Percentiles rank a stretch among this genome's conserved stretches.
phyloP scores from a whole-genome alignment of 2,329 filamentous ascomycete genomes.

The Catunica adiposa region DNA sequence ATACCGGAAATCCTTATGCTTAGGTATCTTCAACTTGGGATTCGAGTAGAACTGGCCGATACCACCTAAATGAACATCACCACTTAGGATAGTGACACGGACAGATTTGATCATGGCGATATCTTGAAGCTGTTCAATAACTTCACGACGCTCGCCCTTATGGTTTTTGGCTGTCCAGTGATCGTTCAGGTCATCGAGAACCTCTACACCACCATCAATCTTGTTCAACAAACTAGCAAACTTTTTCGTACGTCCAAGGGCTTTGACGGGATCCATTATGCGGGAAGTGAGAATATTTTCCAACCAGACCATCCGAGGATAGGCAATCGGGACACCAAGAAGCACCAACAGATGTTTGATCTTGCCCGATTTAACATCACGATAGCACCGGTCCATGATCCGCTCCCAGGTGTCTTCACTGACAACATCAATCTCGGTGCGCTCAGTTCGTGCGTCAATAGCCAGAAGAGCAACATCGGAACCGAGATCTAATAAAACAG shows the following conservation, averaged over 20 bases:
- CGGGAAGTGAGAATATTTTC: conserved; percentile 62
- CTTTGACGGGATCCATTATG: conserved; percentile 77
- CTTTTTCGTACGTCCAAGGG: conserved; percentile 64
- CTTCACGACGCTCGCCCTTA: conserved; percentile 71
- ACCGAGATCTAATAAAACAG: conserved; percentile 71
- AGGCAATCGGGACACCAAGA: conserved; percentile 68
- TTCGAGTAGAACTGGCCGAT: conserved; percentile 93
- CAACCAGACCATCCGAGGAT: conserved; percentile 56
- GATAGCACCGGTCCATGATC: conserved; percentile 71
- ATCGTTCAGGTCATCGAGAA: conserved; percentile 82
- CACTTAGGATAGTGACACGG: conserved; percentile 77
- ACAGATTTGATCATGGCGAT: conserved; percentile 85
- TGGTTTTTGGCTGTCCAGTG: conserved; percentile 96
- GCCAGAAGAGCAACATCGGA: conserved; percentile 66
- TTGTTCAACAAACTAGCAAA: conserved; percentile 70
- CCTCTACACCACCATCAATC: conserved; percentile 81
- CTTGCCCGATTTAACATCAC: conserved; percentile 65
- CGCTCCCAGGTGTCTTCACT: conserved; percentile 68
- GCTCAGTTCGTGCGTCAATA: conserved; percentile 80
- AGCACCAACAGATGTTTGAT: conserved; percentile 83
- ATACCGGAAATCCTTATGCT: conserved; percentile 85
- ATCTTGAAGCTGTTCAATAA: conserved; percentile 84
- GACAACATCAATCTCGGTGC: conserved; percentile 67
- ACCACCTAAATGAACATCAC: conserved; percentile 84
- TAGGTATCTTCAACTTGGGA: conserved; percentile 59